Evolutionary conservation across 192 early-diverging fungal genomes (phyloP), one percentile per base, ranked within the genome.

Genomic region (Funneliformis geosporum): DNA sequence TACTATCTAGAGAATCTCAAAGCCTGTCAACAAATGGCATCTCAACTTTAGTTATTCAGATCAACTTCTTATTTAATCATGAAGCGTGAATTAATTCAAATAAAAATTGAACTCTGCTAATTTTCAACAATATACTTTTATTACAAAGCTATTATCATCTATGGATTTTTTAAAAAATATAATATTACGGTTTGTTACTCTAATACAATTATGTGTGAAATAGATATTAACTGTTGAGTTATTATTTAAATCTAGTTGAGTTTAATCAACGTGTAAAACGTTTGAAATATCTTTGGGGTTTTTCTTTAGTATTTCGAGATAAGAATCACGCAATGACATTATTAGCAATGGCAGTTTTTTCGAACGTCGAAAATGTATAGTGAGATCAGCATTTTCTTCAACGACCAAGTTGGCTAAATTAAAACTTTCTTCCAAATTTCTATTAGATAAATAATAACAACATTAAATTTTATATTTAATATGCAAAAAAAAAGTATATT

Each of bases 1-100:
- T 96, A 93, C 89, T 96, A 96, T 85, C 85, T 96, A 50, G 95
- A 98, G 80, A 88, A 92, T 86, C 90, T 98, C 73, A 96, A 96
- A 90, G 87, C 92, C 70, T 98, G 96, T 88, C 95, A 94, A 70
- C 78, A 83, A 43, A 86, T 87, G 85, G 82, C 86, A 28, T 70
- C 80, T 33, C 83, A 87, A 40, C 84, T 86, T 73, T 84, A 69
- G 39, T 28, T 18, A 61, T 25, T 42, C 33, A 46, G 23, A 62
- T 62, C n/a, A 27, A 28, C 12, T 33, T 65, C 33, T 65, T 25
- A 11, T 5, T 14, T 65, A 33, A 33, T 33, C 2, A 33, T 33
- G 33, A 2, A 2, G 33, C 33, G 33, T 2, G 2, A 33, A 33
- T 33, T 33, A 33, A 33, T 33, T 2, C 0, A 33, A 33, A 33